Evolutionary conservation across 208 protist genomes (phyloP), one percentile per base, ranked within the genome.

Genomic region (Trypanosoma lewisi): DNA sequence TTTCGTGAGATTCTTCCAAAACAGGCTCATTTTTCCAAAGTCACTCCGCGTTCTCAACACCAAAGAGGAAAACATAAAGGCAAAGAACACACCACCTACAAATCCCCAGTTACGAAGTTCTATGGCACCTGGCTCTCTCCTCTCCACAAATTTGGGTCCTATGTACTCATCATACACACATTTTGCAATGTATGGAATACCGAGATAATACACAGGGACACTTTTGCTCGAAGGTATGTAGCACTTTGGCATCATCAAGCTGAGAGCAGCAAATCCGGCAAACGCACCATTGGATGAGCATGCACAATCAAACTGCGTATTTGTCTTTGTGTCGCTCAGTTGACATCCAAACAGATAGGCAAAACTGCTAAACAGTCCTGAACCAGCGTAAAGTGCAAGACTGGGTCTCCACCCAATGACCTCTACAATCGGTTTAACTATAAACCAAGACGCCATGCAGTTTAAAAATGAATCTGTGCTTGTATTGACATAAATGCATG

Each of bases 91-190:
- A 3, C 89, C 89, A 31, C 89, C 89, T 21, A 95, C 52, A 67
- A 87, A 90, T 9, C 89, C 86, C 78, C 82, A 91, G 62, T 93
- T 95, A 41, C 79, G 80, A 27, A 92, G 58, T 52, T 91, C 82
- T 39, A 92, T 89, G 27, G 77, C 62, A 4, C 73, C 80, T 1
- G 34, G 27, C 7, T 68, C 58, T 2, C 83, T 79, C 44, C 48
- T 74, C 45, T 89, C 87, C 1, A 91, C 28, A 70, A 77, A 84
- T 21, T 65, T 75, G 12, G 84, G 87, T 19, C 57, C 67, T 54
- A 92, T 72, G 63, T 89, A 95, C 75, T 95, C 89, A 48, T 92
- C 85, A 54, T 91, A 91, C 6, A 72, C 55, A 64, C 85, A 93
- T 67, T 88, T 86, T 14, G 70, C 19, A 23, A 93, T 57, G 59